Base-by-base conservation (phyloP, 208 protist genomes). In the Trypanosoma rangeli region DNA sequence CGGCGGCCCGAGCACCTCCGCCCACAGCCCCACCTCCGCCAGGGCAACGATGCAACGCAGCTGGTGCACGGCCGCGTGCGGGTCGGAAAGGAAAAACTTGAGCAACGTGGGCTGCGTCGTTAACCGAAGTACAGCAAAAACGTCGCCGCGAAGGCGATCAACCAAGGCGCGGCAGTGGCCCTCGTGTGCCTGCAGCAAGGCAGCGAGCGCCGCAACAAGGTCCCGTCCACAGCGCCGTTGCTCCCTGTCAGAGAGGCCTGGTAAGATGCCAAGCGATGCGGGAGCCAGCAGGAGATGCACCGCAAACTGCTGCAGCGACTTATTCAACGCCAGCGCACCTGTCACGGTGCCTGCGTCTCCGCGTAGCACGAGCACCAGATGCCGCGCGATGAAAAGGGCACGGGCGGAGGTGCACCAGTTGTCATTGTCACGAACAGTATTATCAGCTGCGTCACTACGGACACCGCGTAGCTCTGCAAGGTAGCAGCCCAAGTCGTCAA, bases 331-430 rank as follows among this genome's bases (percentile, higher is more conserved):
- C 39, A 33, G 16, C 22, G 48, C 37, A 22, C 59, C 5, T n/a
- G 59, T 52, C 20, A 26, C 49, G 9, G 49, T 26, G 49, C n/a
- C 39, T n/a, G n/a, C 31, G 0, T 33, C 29, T n/a, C 31, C 35
- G 18, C 55, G 24, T n/a, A 60, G 55, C 35, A 60, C 5, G 22
- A 26, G 55, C 24, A 42, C 13, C 55, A 60, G 35, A 42, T 60
- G 55, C 5, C 35, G 55, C 35, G 59, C 59, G 20, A 64, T 33
- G 33, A 42, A 48, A 42, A 28, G 35, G 9, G 33, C n/a, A 53
- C n/a, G 22, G n/a, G 22, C 49, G 7, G 49, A 53, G 8, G 15
- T 46, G 42, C 42, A 46, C 8, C 8, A 1, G 15, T 18, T 46
- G 8, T 16, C 42, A 46, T 18, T 46, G 42, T 18, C 8, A 9